A percentile compares a stretch with the other conserved stretches of the same genome.
Conservation (phyloP, 441 rosid genomes). For the Breynia disticha region DNA sequence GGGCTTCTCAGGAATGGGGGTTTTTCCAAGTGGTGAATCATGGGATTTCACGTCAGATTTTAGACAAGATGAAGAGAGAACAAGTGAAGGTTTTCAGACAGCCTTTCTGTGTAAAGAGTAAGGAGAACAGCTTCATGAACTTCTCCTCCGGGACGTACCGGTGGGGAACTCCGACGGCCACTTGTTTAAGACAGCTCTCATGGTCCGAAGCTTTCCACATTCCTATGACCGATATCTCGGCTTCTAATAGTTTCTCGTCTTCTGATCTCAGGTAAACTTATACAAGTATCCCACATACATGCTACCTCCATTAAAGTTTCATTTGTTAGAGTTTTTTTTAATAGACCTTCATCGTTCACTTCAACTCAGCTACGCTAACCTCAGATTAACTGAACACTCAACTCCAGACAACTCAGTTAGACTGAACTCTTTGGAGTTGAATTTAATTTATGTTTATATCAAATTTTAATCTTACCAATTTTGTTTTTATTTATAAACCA, state of each 20-base stretch:
- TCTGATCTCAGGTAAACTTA: conserved; percentile 59
- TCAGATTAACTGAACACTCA: too few species aligned
- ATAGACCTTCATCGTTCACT: too few species aligned
- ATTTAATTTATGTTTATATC: too few species aligned
- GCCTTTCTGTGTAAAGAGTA: conserved; percentile 51
- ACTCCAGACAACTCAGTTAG: too few species aligned
- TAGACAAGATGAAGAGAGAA: conserved; percentile 62
- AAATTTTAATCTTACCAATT: too few species aligned
- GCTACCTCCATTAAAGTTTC: too few species aligned
- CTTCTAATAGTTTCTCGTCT: conserved; percentile 20
- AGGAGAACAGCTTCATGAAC: conserved; percentile 35
- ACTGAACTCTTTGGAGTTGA: too few species aligned
- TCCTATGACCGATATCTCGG: conserved; percentile 52
- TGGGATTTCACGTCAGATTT: conserved; percentile 54
- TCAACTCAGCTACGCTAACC: too few species aligned
- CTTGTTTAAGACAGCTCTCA: conserved; percentile 51
- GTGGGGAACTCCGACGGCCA: conserved; percentile 88
- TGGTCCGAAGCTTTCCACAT: conserved; percentile 97
- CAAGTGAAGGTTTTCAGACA: conserved; percentile 60
- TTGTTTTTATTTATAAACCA: too few species aligned
- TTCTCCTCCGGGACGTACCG: conserved; percentile 69
- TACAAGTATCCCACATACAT: too few species aligned
- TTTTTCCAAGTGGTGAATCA: conserved; percentile 82
- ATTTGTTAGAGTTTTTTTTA: too few species aligned
- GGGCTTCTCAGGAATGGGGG: conserved; percentile 87